These are phyloP conservation scores for Komagataella populi DNA, from an alignment of 805 yeast species.

Conservation along the genomic window DNA sequence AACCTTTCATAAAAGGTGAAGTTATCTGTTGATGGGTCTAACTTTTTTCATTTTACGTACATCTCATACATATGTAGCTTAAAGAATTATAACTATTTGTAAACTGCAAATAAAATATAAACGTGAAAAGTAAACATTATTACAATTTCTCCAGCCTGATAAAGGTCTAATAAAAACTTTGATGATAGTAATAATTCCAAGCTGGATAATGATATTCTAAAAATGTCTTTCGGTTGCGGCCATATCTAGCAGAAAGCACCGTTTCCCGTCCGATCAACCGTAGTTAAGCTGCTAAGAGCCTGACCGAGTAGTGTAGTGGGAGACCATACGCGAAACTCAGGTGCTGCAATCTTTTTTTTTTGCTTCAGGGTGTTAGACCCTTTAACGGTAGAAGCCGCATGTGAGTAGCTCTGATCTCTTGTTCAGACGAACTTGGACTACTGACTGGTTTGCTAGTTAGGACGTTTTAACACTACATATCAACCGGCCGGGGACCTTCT, in stretches of 20 bases:
- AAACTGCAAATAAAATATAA: no score
- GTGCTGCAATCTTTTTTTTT: neutral
- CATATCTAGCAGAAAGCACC: neutral
- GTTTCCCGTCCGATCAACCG: neutral
- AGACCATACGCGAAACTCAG: neutral
- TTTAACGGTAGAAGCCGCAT: neutral
- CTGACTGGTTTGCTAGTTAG: neutral
- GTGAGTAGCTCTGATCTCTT: neutral
- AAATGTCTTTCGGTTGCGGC: neutral
- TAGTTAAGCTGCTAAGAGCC: neutral
- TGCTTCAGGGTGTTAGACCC: neutral
- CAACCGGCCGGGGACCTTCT: neutral
- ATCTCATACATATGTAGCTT: no score
- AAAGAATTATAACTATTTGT: no score
- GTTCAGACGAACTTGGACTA: neutral
- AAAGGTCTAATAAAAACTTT: no score
- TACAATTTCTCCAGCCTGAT: no score
- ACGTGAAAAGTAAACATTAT: no score
- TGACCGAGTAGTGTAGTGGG: neutral
- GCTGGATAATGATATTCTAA: neutral
- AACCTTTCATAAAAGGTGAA: no score
- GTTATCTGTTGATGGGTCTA: no score
- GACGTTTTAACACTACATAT: no score
- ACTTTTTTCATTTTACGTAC: no score
- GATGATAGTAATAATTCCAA: no score